phyloP scores from a whole-genome alignment of 805 yeast species.

The Nakazawaea laoshanensis region DNA sequence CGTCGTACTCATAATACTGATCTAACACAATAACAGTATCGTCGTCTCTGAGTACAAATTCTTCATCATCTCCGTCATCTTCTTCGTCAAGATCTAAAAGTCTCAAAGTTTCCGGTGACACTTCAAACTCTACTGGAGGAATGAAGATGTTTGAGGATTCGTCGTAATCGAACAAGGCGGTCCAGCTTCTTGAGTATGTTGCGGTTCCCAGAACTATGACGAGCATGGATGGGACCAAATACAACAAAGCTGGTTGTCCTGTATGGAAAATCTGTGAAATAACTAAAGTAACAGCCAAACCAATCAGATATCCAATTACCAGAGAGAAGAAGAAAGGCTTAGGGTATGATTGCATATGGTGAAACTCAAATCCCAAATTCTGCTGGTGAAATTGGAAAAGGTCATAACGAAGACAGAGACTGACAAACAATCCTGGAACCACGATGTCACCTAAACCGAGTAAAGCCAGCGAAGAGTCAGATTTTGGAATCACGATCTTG shows the following conservation, averaged over 20 bases:
- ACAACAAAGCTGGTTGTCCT: constrained; percentile 66
- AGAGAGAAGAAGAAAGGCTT: constrained; percentile 39
- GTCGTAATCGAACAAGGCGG: constrained; percentile 29
- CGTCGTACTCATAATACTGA: not conserved
- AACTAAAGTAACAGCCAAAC: constrained; percentile 32
- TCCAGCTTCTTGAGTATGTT: constrained; percentile 30
- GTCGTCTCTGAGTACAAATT: constrained; percentile 22
- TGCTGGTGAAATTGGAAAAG: constrained; percentile 28
- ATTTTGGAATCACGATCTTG: constrained; percentile 36
- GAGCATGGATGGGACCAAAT: constrained; percentile 44
- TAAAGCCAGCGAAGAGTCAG: constrained; percentile 20
- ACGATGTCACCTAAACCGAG: constrained; percentile 64
- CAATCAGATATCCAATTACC: constrained; percentile 39
- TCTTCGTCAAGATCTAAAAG: constrained; percentile 9
- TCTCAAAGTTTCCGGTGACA: constrained; percentile 13
- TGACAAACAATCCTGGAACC: constrained; percentile 46
- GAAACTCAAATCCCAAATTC: constrained; percentile 25
- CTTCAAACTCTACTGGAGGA: constrained; percentile 15
- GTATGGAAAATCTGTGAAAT: constrained; percentile 27
- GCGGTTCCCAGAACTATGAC: constrained; percentile 27
- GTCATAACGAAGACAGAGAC: constrained; percentile 50
- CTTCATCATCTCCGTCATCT: constrained; percentile 17
- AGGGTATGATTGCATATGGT: constrained; percentile 27
- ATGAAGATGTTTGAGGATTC: constrained; percentile 17
- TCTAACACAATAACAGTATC: constrained; percentile 12